These are phyloP conservation scores for Corynascus novoguineensis DNA, from an alignment of 495 filamentous ascomycete species.

Conservation along the genomic window DNA sequence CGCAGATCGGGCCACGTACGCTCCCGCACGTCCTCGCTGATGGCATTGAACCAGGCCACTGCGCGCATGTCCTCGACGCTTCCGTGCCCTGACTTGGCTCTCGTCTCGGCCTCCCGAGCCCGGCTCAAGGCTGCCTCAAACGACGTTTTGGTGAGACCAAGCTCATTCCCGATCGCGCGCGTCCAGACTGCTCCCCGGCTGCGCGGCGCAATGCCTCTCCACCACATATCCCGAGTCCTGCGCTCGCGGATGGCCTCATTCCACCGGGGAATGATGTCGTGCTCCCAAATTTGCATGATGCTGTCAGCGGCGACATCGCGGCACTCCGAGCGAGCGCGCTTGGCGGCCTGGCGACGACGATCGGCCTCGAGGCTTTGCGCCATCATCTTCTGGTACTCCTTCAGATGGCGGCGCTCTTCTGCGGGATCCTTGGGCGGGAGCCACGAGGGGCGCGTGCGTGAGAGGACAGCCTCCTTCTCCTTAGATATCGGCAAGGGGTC, in stretches of 20 bases:
- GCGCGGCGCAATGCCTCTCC: constrained; percentile 78
- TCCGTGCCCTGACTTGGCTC: constrained; percentile 38
- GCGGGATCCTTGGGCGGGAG: constrained; percentile 88
- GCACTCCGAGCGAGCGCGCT: constrained; percentile 41
- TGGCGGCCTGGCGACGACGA: constrained; percentile 48
- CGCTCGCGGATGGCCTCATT: constrained; percentile 65
- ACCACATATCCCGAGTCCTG: constrained; percentile 85
- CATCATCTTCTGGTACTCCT: constrained; percentile 94
- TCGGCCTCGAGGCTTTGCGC: constrained; percentile 66
- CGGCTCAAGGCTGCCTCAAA: constrained; percentile 74
- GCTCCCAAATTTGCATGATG: constrained; percentile 76
- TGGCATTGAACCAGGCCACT: constrained; percentile 57
- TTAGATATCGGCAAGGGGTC: constrained; percentile 92
- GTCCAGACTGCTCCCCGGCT: constrained; percentile 81
- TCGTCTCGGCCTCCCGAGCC: constrained; percentile 60
- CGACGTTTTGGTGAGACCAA: constrained; percentile 67
- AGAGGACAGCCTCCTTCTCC: constrained; percentile 91
- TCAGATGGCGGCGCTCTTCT: constrained; percentile 87
- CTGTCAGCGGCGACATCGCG: constrained; percentile 59
- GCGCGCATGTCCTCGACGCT: constrained; percentile 43
- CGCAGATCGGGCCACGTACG: constrained; percentile 72
- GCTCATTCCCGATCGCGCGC: constrained; percentile 82
- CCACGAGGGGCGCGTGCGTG: constrained; percentile 89
- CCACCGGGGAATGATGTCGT: constrained; percentile 84
- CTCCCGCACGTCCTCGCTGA: constrained; percentile 61